Conservation (phyloP, 2,329 filamentous ascomycete species). For the Pseudogymnoascus sp. region DNA sequence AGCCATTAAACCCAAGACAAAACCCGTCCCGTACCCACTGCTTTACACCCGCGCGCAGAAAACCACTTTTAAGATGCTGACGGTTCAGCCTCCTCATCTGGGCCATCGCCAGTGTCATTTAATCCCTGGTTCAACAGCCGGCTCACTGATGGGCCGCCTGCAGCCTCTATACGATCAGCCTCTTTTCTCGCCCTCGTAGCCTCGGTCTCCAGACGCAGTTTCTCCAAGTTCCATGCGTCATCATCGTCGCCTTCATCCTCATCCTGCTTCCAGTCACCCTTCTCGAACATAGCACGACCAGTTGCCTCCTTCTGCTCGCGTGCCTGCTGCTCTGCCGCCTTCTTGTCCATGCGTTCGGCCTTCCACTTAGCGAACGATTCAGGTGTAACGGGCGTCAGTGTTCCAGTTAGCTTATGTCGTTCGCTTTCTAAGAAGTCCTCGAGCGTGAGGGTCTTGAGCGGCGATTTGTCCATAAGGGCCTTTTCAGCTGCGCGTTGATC, state of each 20-base stretch:
- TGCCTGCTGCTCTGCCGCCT: slow-evolving; percentile 85
- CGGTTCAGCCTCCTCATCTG: slow-evolving; percentile 4
- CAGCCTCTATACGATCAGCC: slow-evolving; percentile 50
- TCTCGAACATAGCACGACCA: slow-evolving; percentile 89
- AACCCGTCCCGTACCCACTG: slow-evolving; percentile 1
- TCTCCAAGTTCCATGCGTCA: slow-evolving; percentile 68
- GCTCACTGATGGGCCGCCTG: not conserved
- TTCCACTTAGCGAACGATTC: slow-evolving; percentile 97
- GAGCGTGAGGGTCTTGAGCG: slow-evolving; percentile 84
- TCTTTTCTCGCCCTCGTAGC: slow-evolving; percentile 65
- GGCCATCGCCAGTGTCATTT: slow-evolving; percentile 14
- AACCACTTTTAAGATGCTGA: not conserved
- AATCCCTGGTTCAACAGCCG: not conserved
- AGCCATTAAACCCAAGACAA: slow-evolving; percentile 7
- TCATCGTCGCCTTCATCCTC: slow-evolving; percentile 36
- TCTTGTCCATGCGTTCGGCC: slow-evolving; percentile 87
- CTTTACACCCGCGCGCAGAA: slow-evolving; percentile 6
- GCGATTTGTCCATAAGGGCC: slow-evolving; percentile 89
- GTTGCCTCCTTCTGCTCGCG: slow-evolving; percentile 90
- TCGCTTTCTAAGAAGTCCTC: slow-evolving; percentile 97
- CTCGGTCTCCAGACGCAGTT: slow-evolving; percentile 77
- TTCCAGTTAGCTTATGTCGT: slow-evolving; percentile 87
- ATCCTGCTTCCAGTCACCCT: slow-evolving; percentile 76
- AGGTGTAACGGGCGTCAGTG: slow-evolving; percentile 82
- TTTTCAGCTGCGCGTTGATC: slow-evolving; percentile 94